phyloP scores from a whole-genome alignment of 495 filamentous ascomycete genomes.

The Filosporella fistucella region DNA sequence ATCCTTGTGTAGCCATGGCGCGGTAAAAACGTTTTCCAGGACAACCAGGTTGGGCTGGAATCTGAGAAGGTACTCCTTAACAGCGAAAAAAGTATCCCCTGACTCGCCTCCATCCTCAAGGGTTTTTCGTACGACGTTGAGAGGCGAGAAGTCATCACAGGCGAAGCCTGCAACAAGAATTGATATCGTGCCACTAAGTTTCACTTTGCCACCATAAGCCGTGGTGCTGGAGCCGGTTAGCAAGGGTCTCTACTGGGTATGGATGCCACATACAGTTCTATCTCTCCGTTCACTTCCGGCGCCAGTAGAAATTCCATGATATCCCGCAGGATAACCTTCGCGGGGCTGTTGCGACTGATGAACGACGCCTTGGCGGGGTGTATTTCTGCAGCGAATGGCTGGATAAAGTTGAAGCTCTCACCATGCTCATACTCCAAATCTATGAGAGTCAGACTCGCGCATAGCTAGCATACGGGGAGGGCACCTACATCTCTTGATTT shows the following conservation, averaged over 20 bases:
- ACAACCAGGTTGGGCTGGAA: constrained; percentile 61
- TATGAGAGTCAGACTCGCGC: no score
- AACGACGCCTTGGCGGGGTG: constrained; percentile 75
- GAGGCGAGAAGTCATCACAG: constrained; percentile 68
- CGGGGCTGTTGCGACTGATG: constrained; percentile 70
- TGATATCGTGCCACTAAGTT: constrained; percentile 58
- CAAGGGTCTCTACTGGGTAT: no score
- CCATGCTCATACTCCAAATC: not conserved
- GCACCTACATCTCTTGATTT: constrained; percentile 14
- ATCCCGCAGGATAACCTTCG: constrained; percentile 63
- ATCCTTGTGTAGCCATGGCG: constrained; percentile 50
- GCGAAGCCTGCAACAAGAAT: constrained; percentile 72
- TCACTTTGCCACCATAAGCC: constrained; percentile 57
- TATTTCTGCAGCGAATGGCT: constrained; percentile 78
- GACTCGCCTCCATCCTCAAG: constrained; percentile 61
- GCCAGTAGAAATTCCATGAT: no score
- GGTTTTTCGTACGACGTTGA: constrained; percentile 43
- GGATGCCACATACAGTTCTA: no score
- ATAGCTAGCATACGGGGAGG: not conserved
- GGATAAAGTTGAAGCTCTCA: constrained; percentile 43
- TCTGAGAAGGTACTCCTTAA: constrained; percentile 50
- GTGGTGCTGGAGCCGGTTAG: constrained; percentile 51
- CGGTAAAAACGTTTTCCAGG: constrained; percentile 66
- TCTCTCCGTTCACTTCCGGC: no score
- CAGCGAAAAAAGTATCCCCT: constrained; percentile 60